These are phyloP conservation scores for Mortierella sp. DNA, from an alignment of 371 early-diverging fungal genomes.

Conservation along the genomic window DNA sequence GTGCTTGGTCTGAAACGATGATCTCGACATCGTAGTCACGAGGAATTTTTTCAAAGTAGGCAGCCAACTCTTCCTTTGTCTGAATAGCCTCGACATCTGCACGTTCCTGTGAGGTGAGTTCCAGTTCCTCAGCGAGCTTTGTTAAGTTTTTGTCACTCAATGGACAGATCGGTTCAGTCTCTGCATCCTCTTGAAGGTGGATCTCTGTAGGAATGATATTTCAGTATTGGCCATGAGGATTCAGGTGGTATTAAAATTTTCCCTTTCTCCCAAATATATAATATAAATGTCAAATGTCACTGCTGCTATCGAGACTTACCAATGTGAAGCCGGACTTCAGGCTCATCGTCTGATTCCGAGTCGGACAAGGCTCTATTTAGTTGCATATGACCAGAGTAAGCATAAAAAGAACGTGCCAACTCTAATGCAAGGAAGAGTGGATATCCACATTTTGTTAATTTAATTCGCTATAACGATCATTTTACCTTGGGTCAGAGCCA, in stretches of 20 bases:
- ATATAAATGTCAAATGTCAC: not conserved
- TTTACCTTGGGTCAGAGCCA: not conserved
- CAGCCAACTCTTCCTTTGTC: slow-evolving; percentile 66
- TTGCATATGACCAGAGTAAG: not conserved
- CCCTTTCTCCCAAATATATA: not conserved
- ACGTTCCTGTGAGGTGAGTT: slow-evolving; percentile 61
- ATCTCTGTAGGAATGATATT: slow-evolving; percentile 24
- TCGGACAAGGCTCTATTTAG: slow-evolving; percentile 22
- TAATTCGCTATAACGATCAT: not conserved
- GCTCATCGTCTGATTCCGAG: slow-evolving; percentile 48
- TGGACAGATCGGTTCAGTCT: slow-evolving; percentile 42
- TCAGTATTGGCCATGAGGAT: too few species aligned
- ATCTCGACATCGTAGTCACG: slow-evolving; percentile 71
- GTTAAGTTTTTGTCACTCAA: slow-evolving; percentile 34
- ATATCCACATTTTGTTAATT: not conserved
- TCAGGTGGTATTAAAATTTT: not conserved
- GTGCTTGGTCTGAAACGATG: slow-evolving; percentile 52
- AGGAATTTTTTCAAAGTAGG: slow-evolving; percentile 65
- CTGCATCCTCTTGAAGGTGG: slow-evolving; percentile 43
- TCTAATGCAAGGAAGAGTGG: slow-evolving; percentile 5
- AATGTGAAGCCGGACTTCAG: slow-evolving; percentile 37
- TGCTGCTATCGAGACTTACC: slow-evolving; percentile 22
- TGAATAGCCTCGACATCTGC: slow-evolving; percentile 66
- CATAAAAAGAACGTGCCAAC: not conserved
- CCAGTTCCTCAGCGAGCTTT: slow-evolving; percentile 46